phyloP scores from a whole-genome alignment of 2,329 filamentous ascomycete genomes.

The Fusarium tanahbumbuense region DNA sequence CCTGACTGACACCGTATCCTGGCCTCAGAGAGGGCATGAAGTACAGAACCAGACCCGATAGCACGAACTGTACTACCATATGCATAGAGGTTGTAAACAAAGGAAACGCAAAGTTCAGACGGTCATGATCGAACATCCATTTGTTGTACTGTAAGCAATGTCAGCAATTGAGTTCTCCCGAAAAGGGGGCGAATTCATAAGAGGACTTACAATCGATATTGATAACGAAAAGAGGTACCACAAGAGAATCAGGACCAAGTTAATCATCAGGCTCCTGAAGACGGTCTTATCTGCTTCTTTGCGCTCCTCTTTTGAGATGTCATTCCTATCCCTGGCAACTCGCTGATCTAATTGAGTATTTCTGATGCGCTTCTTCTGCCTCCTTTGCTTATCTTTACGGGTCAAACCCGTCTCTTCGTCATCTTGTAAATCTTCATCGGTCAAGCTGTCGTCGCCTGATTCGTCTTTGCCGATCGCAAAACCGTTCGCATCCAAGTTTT shows the following conservation, averaged over 20 bases:
- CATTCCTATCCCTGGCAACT: constrained; percentile 67
- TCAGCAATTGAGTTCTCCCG: constrained; percentile 31
- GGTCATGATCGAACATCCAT: constrained; percentile 95
- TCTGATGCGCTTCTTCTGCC: constrained; percentile 72
- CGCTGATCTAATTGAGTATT: constrained; percentile 78
- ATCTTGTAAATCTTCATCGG: constrained; percentile 80
- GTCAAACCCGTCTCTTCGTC: constrained; percentile 93
- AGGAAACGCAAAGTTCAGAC: constrained; percentile 91
- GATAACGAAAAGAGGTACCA: constrained; percentile 95
- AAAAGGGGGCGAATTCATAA: neutral
- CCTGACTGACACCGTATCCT: constrained; percentile 57
- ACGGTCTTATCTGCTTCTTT: constrained; percentile 81
- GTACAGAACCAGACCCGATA: constrained; percentile 82
- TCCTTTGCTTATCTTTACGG: constrained; percentile 74
- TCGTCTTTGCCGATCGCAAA: constrained; percentile 47
- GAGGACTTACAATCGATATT: constrained; percentile 81
- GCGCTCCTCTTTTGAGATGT: constrained; percentile 75
- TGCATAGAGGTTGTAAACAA: constrained; percentile 95
- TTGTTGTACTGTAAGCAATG: constrained; percentile 83
- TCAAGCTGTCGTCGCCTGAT: constrained; percentile 65
- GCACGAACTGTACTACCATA: constrained; percentile 92
- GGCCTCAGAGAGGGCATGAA: constrained; percentile 86
- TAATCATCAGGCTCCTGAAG: constrained; percentile 75
- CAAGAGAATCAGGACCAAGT: constrained; percentile 82
- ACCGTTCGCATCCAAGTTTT: constrained; percentile 49